Percentiles rank a stretch among this genome's conserved stretches.
Conservation (phyloP, 495 filamentous ascomycete genomes). For the Penicillium desertorum region DNA sequence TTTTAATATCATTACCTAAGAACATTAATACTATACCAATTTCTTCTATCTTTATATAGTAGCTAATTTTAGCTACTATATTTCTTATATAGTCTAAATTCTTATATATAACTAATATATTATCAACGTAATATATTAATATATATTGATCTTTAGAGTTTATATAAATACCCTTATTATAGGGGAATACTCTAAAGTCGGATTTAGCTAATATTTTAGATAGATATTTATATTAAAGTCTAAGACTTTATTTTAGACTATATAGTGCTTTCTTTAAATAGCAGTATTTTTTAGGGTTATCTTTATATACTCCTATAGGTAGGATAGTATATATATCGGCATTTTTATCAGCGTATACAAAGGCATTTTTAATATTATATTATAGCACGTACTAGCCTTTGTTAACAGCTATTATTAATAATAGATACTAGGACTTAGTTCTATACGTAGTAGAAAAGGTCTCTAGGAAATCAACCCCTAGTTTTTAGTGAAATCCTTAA, state of each 20-base stretch:
- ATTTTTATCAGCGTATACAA: background rate
- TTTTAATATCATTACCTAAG: too few relatives aligned
- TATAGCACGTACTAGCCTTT: background rate
- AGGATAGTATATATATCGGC: background rate
- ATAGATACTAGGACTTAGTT: background rate
- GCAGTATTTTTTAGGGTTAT: too few relatives aligned
- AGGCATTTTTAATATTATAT: background rate
- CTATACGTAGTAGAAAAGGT: conserved; percentile 1
- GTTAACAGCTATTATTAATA: conserved; percentile 1
- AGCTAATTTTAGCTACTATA: too few relatives aligned
- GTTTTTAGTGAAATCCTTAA: background rate
- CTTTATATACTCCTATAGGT: background rate
- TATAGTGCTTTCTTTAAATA: too few relatives aligned
- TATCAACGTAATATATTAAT: background rate
- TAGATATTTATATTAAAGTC: too few relatives aligned
- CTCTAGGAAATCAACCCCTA: background rate
- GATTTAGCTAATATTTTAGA: too few relatives aligned
- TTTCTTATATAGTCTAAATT: too few relatives aligned
- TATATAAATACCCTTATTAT: background rate
- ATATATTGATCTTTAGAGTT: too few relatives aligned
- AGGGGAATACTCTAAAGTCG: background rate
- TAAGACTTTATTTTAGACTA: too few relatives aligned
- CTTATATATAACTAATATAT: conserved; percentile 1
- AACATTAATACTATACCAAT: too few relatives aligned
- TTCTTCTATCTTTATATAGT: too few relatives aligned